These are phyloP conservation scores for Chromosphaera perkinsii DNA, from an alignment of 208 protist genomes.

Conservation along the genomic window DNA sequence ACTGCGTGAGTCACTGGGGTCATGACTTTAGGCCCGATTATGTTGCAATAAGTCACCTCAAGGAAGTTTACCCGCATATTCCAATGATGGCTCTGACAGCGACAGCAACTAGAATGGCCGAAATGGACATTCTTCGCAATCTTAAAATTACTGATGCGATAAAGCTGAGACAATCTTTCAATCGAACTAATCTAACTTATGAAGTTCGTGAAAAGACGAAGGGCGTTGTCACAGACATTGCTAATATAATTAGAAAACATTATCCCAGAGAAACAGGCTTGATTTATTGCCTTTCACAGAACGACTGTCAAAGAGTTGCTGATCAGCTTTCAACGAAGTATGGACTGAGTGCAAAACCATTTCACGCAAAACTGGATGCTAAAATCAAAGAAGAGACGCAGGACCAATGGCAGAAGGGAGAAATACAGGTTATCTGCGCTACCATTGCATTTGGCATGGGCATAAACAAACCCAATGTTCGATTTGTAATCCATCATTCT, in stretches of 20 bases:
- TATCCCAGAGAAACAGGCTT: constrained; percentile 50
- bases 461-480: constrained; percentile 69
- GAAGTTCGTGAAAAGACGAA: constrained; percentile 17
- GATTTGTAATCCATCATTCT: constrained; percentile 87
- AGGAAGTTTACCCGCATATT: not conserved
- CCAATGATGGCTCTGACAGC: constrained; percentile 36
- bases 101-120: constrained; percentile 42
- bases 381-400: not conserved
- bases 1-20: constrained; percentile 70
- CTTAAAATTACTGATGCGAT: constrained; percentile 56
- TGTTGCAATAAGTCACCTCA: constrained; percentile 37
- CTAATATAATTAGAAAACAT: constrained; percentile 7
- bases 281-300: constrained; percentile 64
- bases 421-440: constrained; percentile 4
- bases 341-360: no score
- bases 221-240: constrained; percentile 19
- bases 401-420: not conserved
- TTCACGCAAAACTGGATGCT: not conserved
- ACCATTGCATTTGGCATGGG: constrained; percentile 31
- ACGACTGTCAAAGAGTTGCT: constrained; percentile 57
- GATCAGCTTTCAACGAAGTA: no score
- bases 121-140: constrained; percentile 57
- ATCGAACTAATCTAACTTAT: constrained; percentile 58
- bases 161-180: constrained; percentile 51
- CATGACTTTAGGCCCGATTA: constrained; percentile 71